Evolutionary conservation across 371 early-diverging fungal species (phyloP), one percentile per base, ranked within the genome.

Genomic region (Batkoa obscura): DNA sequence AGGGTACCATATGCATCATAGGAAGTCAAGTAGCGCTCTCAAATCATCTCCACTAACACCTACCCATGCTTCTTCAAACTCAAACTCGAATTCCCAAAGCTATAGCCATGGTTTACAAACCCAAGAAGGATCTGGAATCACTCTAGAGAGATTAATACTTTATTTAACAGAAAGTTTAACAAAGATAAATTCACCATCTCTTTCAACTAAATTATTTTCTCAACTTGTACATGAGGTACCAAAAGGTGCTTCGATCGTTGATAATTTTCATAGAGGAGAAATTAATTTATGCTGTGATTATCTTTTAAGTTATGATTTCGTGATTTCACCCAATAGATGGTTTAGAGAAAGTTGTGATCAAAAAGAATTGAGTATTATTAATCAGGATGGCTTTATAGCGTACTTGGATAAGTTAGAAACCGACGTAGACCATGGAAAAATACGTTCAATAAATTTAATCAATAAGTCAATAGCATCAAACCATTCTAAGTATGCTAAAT

Each of bases 311-410:
- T 55, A 46, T 35, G 43, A 55, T 6, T 55, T 46, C 17, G 31
- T 42, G 3, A 42, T 43, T 3, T 2, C 43, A n/a, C 46, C 56
- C 3, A 42, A 36, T 10, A 43, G 43, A 1, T 55, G 56, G 56
- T 55, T 55, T 17, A 15, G 56, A 4, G 56, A 55, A 35, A 9
- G 43, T 2, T 55, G 56, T 36, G 56, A 55, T 34, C 56, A 45
- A 35, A 12, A 10, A 32, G 36, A 55, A 15, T 33, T 55, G 15
- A 31, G n/a, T 6, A 17, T 6, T 3, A 39, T 55, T 12, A 55
- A 55, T 34, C 43, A 47, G 13, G 2, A 31, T 4, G 56, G 56
- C 2, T n/a, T 55, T 1, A 17, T 45, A 3, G 31, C 8, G 1
- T 55, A 46, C 32, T 4, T 31, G 1, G 32, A 50, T 10, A 1